Percentiles rank a stretch among this genome's conserved stretches.
phyloP scores from a whole-genome alignment of 2,329 filamentous ascomycete species.

The Seiridium unicorne region DNA sequence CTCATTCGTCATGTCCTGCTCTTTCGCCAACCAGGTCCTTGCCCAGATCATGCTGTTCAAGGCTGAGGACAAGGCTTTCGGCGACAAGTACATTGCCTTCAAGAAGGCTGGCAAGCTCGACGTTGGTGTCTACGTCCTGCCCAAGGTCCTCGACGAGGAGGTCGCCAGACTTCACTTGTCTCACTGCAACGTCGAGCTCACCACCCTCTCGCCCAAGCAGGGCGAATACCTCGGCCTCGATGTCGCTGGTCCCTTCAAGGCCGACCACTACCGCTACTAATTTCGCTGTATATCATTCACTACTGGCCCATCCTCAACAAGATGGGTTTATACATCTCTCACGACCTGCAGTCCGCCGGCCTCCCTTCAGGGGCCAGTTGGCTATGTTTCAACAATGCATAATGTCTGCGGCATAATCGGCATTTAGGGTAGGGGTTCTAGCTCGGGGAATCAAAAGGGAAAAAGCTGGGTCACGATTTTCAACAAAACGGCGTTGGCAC shows the following conservation, averaged over 20 bases:
- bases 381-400: constrained; percentile 26
- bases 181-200: constrained; percentile 94
- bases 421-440: not conserved
- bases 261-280: constrained; percentile 80
- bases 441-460: constrained; percentile 23
- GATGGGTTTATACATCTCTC: not conserved
- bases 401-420: constrained; percentile 27
- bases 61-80: constrained; percentile 81
- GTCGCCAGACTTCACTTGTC: constrained; percentile 90
- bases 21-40: constrained; percentile 99
- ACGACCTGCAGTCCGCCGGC: not conserved
- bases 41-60: constrained; percentile 99
- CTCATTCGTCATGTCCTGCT: constrained; percentile 99
- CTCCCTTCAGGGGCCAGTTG: constrained; percentile 12
- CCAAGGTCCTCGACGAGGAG: constrained; percentile 99
- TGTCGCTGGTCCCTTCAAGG: constrained; percentile 91
- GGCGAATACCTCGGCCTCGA: constrained; percentile 91
- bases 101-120: constrained; percentile 88
- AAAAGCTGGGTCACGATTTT: constrained; percentile 31
- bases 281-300: constrained; percentile 13
- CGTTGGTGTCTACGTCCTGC: constrained; percentile 91
- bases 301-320: not conserved
- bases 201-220: constrained; percentile 80
- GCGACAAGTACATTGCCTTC: constrained; percentile 95
- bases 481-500: constrained; percentile 37